These are phyloP conservation scores for Solanum virginianum DNA, from an alignment of 257 asterid genomes.

Conservation along the genomic window DNA sequence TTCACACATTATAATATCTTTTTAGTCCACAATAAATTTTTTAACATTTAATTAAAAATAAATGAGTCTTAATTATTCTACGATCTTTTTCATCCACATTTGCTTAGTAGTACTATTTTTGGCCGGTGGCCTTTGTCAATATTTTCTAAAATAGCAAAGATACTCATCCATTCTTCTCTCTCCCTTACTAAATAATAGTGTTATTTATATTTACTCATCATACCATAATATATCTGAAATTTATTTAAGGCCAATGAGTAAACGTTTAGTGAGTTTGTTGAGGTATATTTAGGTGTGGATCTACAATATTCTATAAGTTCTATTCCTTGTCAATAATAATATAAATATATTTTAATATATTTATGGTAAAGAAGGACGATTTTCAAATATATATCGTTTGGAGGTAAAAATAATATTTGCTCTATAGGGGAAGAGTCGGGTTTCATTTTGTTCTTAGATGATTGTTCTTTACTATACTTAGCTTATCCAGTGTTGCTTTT, in stretches of 20 bases:
- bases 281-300: not conserved
- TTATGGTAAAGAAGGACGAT: not conserved
- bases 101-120: not conserved
- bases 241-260: not conserved
- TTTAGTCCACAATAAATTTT: not conserved
- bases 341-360: not conserved
- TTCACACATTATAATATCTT: not conserved
- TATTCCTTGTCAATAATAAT: not conserved
- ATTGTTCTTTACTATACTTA: no score
- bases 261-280: not conserved
- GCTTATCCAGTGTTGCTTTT: no score
- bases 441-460: no score
- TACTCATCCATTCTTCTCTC: not conserved
- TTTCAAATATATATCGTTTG: not conserved
- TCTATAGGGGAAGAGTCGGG: not conserved
- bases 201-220: not conserved
- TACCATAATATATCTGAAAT: not conserved
- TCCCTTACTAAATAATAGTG: not conserved
- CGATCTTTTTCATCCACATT: not conserved
- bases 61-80: not conserved
- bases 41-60: not conserved
- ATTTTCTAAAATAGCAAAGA: not conserved
- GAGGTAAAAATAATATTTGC: not conserved
- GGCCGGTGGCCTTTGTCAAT: not conserved
- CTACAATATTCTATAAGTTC: not conserved